These are phyloP conservation scores for Naganishia liquefaciens DNA, from an alignment of 1,284 basidiomycete genomes.

Conservation along the genomic window DNA sequence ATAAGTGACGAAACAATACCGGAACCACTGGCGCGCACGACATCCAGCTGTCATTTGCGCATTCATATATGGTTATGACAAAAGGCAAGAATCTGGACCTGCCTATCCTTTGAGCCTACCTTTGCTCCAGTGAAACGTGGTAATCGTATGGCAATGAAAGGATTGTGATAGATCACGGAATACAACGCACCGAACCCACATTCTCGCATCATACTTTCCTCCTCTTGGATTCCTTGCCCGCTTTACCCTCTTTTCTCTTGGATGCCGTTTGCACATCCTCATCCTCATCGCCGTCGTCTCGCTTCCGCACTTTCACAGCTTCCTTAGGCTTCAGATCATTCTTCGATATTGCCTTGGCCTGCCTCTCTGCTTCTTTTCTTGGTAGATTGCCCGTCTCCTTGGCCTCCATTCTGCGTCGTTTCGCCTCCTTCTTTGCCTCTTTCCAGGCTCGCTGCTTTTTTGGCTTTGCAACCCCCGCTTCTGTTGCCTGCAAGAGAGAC, in stretches of 20 bases:
- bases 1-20: too few relatives aligned
- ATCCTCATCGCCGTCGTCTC: background rate
- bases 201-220: background rate
- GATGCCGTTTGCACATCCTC: background rate
- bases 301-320: background rate
- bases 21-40: too few relatives aligned
- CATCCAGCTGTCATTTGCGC: too few relatives aligned
- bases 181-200: conserved; percentile 1
- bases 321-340: too few relatives aligned
- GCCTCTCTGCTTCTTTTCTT: conserved; percentile 21
- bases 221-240: background rate
- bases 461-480: background rate
- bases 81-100: background rate
- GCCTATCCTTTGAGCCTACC: background rate
- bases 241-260: conserved; percentile 15
- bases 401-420: conserved; percentile 11
- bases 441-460: conserved; percentile 21
- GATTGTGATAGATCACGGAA: background rate
- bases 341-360: background rate
- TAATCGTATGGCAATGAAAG: background rate
- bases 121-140: background rate
- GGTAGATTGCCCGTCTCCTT: conserved; percentile 17
- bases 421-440: conserved; percentile 18
- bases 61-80: background rate
- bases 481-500: background rate